Evolutionary conservation across 441 rosid species (phyloP), one percentile per base, ranked within the genome.

Genomic region (Mallotus japonicus): DNA sequence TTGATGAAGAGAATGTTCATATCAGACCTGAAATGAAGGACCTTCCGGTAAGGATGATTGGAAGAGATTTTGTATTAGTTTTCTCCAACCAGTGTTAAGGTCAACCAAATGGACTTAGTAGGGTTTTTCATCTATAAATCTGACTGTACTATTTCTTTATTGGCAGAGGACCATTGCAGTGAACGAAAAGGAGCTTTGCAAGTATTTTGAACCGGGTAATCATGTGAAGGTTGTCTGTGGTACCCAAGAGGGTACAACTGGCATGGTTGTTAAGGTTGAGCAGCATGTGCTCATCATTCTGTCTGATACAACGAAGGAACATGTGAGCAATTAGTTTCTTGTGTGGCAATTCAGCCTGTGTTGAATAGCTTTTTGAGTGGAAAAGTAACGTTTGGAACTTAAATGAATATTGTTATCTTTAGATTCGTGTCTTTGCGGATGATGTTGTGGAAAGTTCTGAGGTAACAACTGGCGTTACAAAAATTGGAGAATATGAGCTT

Each of bases 211-310:
- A 83, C 97, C 97, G 60, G 99, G 99, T 73, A 96, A 96, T 81
- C 98, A 92, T 73, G 99, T 93, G 73, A 93, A 96, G 85, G 93
- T 96, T 79, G 96, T 96, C 62, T 84, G 93, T 50, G 99, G 99
- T 78, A 84, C 97, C 28, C 97, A 96, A 64, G 90, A 83, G 84
- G 99, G 98, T 83, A 89, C 97, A 13, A 92, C 99, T 16, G 99
- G 98, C 71, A 96, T 96, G 99, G 97, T 96, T 75, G 86, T 96
- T 69, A 93, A 93, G 87, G 99, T 92, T 79, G 98, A 93, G 69
- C 97, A 93, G 75, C 97, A 96, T 80, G 93, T 92, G 69, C 97
- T 96, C 73, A 88, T 93, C 71, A 85, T 96, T 84, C 79, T 92
- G 67, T 92, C 97, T 24, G 98, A 92, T 79, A 96, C 99, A 4